Conservation (phyloP, 495 filamentous ascomycete genomes). For the Tetracladium setigerum region DNA sequence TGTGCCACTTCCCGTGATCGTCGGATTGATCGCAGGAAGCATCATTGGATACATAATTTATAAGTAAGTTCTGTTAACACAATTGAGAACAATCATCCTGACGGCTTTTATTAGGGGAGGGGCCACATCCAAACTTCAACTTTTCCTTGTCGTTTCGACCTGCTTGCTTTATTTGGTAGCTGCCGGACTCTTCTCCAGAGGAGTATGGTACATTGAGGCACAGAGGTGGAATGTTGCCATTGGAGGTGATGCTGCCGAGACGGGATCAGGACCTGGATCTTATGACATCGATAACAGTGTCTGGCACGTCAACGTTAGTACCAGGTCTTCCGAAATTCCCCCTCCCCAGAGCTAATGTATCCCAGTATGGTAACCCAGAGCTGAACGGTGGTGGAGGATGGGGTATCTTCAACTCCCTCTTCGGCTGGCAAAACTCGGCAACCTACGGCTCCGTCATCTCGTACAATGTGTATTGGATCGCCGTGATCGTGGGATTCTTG, state of each 20-base stretch:
- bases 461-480: constrained; percentile 85
- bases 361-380: constrained; percentile 66
- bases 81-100: not conserved
- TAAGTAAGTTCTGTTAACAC: constrained; percentile 44
- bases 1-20: constrained; percentile 66
- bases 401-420: constrained; percentile 80
- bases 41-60: constrained; percentile 67
- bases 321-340: not conserved
- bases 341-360: constrained; percentile 7
- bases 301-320: constrained; percentile 81
- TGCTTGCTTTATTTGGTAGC: constrained; percentile 84
- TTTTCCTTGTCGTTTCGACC: constrained; percentile 75
- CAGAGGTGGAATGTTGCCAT: constrained; percentile 56
- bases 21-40: constrained; percentile 55
- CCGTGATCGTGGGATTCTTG: constrained; percentile 52
- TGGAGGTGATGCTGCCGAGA: constrained; percentile 68
- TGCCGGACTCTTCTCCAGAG: constrained; percentile 71
- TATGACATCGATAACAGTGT: constrained; percentile 81
- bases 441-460: constrained; percentile 77
- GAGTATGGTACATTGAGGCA: constrained; percentile 65
- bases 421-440: constrained; percentile 86
- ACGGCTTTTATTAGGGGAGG: constrained; percentile 32
- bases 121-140: constrained; percentile 55
- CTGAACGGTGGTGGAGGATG: constrained; percentile 72
- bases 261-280: constrained; percentile 71